Evolutionary conservation across 1,284 basidiomycete species (phyloP), one percentile per base, ranked within the genome.

Genomic region (Mycena sp.): DNA sequence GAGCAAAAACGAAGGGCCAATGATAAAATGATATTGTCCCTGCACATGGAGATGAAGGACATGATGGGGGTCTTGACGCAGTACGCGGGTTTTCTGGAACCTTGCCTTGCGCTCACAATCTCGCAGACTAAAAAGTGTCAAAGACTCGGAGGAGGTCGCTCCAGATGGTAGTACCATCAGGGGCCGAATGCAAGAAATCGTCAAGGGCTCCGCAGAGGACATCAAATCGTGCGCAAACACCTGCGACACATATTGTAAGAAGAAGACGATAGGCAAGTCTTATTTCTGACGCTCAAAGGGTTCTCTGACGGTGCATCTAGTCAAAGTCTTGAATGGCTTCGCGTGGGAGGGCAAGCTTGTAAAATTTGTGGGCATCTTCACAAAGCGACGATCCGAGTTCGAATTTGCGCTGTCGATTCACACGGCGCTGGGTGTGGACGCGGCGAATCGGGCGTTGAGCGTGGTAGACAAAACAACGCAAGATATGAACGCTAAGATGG

Each of bases 1-100:
- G 73, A 75, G 41, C 61, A 70, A 35, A 73, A 72, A 50, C 65
- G 73, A 26, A 65, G 70, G 11, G 70, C 72, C 6, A 75, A 76
- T 50, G 73, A 76, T 44, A 67, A 69, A 32, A 72, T 69, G 57
- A 71, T 76, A 14, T 57, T 72, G 6, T 59, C 69, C 10, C 58
- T 67, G 7, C 65, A 67, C 37, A 43, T 70, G 30, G 67, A 72
- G 46, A 74, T 74, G 69, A 66, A 70, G 40, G 72, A 74, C 25
- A 73, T 72, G 70, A 73, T 76, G 72, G 57, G 52, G 2, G 71
- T 70, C n/a, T 63, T 74, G 14, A 56, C 70, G 5, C 69, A 72
- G 73, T 74, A 17, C 45, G 65, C 26, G 1, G 6, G 35, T n/a
- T n/a, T 12, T 4, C 6, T 46, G 12, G 9, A 35, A 35, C n/a